Evolutionary conservation across 306 rosid genomes (phyloP).

Genomic region (Herpetospermum pedunculosum): DNA sequence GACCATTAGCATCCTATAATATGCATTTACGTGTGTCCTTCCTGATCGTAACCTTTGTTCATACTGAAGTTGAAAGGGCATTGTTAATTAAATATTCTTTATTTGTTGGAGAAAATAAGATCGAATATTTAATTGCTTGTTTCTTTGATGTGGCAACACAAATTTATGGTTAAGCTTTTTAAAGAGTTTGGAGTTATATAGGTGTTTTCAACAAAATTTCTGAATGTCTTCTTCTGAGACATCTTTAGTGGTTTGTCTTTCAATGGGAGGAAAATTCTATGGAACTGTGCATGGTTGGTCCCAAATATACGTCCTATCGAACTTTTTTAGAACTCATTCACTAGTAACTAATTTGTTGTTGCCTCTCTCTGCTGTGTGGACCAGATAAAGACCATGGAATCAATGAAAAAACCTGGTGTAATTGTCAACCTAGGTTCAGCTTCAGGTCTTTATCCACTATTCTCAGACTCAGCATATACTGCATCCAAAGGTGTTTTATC

Average conservation of each 20-base stretch:
- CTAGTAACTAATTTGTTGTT: background rate
- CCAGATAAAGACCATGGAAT: constrained; percentile 67
- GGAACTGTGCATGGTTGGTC: background rate
- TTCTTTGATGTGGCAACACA: background rate
- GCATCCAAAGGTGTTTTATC: constrained; percentile 72
- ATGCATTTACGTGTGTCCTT: background rate
- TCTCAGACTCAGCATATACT: constrained; percentile 45
- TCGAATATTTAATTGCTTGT: background rate
- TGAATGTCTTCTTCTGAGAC: background rate
- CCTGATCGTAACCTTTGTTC: background rate
- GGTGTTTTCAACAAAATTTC: background rate
- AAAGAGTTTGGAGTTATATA: background rate
- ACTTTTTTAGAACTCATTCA: background rate
- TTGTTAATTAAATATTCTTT: background rate
- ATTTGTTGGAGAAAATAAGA: background rate
- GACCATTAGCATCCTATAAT: background rate
- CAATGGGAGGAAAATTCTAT: background rate
- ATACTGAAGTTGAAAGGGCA: background rate
- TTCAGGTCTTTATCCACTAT: constrained; percentile 86
- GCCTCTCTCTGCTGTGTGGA: constrained; percentile 20
- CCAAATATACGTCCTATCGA: background rate
- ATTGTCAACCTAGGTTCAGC: constrained; percentile 88
- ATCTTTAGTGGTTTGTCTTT: background rate
- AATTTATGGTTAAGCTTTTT: background rate
- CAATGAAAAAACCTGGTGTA: constrained; percentile 57